Evolutionary conservation across 2,329 filamentous ascomycete genomes (phyloP).

Genomic region (Stachybotrys chartarum): DNA sequence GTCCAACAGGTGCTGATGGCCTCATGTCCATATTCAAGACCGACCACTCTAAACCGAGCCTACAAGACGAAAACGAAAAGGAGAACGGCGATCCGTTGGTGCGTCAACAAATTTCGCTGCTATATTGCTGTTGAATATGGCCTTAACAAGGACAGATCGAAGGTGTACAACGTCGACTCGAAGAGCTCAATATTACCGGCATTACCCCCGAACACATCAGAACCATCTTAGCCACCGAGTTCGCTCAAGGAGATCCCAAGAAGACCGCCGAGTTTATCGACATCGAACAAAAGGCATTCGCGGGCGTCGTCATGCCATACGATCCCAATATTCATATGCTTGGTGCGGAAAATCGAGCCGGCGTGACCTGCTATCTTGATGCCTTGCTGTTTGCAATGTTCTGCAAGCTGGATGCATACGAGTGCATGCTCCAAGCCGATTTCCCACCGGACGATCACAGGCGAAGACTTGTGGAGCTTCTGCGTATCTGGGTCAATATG

Average conservation of each 20-base stretch:
- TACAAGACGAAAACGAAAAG: constrained; percentile 38
- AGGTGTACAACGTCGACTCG: constrained; percentile 29
- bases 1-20: constrained; percentile 31
- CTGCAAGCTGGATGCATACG: constrained; percentile 79
- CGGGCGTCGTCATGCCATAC: constrained; percentile 71
- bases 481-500: constrained; percentile 92
- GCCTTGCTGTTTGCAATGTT: constrained; percentile 94
- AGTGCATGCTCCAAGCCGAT: constrained; percentile 79
- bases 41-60: constrained; percentile 46
- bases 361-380: constrained; percentile 93
- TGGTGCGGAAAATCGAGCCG: constrained; percentile 78
- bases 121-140: not conserved
- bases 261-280: constrained; percentile 70
- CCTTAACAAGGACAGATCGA: constrained; percentile 26
- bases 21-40: constrained; percentile 60
- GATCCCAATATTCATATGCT: constrained; percentile 64
- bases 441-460: constrained; percentile 61
- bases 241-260: constrained; percentile 62
- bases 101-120: constrained; percentile 4
- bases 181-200: constrained; percentile 36
- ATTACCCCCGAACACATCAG: constrained; percentile 50
- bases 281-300: constrained; percentile 72
- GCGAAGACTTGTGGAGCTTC: constrained; percentile 65
- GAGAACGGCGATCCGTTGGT: constrained; percentile 36
- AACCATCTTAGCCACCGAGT: constrained; percentile 51